Conservation (phyloP, 2,329 filamentous ascomycete genomes). For the Cylindrodendrum hubeiense region DNA sequence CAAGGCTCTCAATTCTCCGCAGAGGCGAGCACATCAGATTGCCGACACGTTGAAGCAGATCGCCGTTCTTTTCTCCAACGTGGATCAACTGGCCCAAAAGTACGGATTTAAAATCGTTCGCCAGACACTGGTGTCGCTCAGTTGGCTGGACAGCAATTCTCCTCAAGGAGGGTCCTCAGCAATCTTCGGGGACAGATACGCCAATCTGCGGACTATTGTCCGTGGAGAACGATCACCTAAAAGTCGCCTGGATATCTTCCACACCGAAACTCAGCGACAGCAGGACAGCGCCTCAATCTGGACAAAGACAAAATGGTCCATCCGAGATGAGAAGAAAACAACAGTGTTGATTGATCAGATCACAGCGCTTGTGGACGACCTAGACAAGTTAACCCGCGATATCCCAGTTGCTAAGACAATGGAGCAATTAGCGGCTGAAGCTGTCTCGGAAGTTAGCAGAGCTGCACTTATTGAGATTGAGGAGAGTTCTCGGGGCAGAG, state of each 20-base stretch:
- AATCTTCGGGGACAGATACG: not conserved
- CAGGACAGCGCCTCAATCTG: too few relatives aligned
- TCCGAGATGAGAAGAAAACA: conserved; percentile 14
- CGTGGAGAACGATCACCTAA: not conserved
- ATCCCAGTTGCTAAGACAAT: not conserved
- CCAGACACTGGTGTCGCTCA: too few relatives aligned
- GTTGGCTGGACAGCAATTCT: not conserved
- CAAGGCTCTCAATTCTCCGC: conserved; percentile 3
- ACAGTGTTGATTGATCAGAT: not conserved
- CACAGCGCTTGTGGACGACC: not conserved
- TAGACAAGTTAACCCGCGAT: not conserved
- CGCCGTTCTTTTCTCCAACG: conserved; percentile 7
- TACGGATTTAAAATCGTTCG: conserved; percentile 4
- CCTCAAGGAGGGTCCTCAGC: not conserved
- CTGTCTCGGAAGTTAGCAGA: conserved; percentile 3
- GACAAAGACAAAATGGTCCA: conserved; percentile 5
- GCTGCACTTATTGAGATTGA: conserved; percentile 1
- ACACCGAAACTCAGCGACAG: too few relatives aligned
- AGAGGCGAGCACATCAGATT: not conserved
- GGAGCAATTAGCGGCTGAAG: not conserved
- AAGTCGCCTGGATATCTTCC: too few relatives aligned
- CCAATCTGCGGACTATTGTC: not conserved
- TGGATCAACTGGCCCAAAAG: not conserved
- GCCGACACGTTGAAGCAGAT: not conserved
- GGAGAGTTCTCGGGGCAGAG: not conserved